These are phyloP conservation scores for Cryptococcus sp. DNA, from an alignment of 1,284 basidiomycete genomes.

Conservation along the genomic window DNA sequence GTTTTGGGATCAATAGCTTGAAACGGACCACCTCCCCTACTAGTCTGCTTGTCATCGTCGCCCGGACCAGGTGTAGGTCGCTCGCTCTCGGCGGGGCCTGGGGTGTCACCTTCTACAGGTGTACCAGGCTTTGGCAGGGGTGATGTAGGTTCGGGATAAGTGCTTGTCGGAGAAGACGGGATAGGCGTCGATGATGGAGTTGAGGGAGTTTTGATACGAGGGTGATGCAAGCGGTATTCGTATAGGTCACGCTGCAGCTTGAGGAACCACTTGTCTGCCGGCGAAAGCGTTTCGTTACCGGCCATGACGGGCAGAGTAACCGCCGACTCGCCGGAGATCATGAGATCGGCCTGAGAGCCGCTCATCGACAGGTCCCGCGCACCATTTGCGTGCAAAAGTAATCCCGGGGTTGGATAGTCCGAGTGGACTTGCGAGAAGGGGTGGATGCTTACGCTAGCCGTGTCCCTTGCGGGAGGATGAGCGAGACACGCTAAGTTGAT, in stretches of 20 bases:
- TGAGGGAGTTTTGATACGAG: background rate
- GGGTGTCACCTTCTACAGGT: constrained; percentile 5
- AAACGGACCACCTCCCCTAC: constrained; percentile 22
- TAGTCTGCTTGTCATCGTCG: constrained; percentile 7
- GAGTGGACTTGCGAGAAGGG: background rate
- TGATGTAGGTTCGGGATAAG: constrained; percentile 9
- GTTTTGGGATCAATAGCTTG: constrained; percentile 49
- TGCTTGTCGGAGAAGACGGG: background rate
- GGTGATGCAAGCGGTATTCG: constrained; percentile 24
- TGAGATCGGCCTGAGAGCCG: background rate
- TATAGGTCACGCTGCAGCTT: constrained; percentile 42
- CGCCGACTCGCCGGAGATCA: background rate
- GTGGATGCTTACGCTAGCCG: background rate
- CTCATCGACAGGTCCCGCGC: background rate
- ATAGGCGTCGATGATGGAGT: background rate
- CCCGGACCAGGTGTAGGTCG: background rate
- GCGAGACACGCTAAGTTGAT: constrained; percentile 52
- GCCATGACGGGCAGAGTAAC: background rate
- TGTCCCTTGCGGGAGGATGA: constrained; percentile 38
- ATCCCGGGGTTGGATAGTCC: background rate
- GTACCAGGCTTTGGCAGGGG: constrained; percentile 21
- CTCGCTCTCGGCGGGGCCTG: background rate
- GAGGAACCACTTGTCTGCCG: constrained; percentile 49
- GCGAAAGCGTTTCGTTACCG: constrained; percentile 22
- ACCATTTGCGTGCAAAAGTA: background rate